Base-by-base conservation (phyloP, 306 rosid species). In the Calophaca sinica region DNA sequence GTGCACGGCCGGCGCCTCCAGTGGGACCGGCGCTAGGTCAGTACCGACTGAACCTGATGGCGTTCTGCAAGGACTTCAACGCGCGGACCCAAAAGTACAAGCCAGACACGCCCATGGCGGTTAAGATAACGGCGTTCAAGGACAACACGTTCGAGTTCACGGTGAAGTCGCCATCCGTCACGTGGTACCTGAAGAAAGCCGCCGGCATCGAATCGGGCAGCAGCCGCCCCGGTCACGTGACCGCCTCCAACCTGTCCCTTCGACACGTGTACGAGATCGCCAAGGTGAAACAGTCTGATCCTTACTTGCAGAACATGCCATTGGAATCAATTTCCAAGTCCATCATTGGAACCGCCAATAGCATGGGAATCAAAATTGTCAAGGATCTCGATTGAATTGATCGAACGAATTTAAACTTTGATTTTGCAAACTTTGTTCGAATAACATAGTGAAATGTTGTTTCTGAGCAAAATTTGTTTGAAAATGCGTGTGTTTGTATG, bases 1-100 rank as follows among this genome's bases (percentile, higher is more conserved):
- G 69, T 0, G 96, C 97, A 0, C 82, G 87, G 0, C 96, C 96
- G 0, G 89, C 90, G 0, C 94, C 93, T 0, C 91, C 94, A 0
- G 94, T 94, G 1, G 97, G 96, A 0, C 96, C 94, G 0, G 94
- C 97, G 0, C 51, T 89, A 9, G 98, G 96, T 77, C 97, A 94
- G 57, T 91, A 94, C 83, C 80, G 96, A 31, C 85, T 94, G 26
- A 94, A 94, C 80, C 87, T 91, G 9, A 90, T 88, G 97, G 96
- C 98, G 3, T 91, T 94, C 87, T 88, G 96, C 84, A 94, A 94
- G 73, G 96, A 91, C 80, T 94, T 91, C 89, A 89, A 91, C 52
- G 97, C 97, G 5, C 79, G 93, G 1, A 94, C 96, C 0, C 98
- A 94, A 33, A 88, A 87, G 85, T 90, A 81, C 90, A 91, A 94